These are phyloP conservation scores for Fermentozyma sake DNA, from an alignment of 1,139 yeast species.

Conservation along the genomic window DNA sequence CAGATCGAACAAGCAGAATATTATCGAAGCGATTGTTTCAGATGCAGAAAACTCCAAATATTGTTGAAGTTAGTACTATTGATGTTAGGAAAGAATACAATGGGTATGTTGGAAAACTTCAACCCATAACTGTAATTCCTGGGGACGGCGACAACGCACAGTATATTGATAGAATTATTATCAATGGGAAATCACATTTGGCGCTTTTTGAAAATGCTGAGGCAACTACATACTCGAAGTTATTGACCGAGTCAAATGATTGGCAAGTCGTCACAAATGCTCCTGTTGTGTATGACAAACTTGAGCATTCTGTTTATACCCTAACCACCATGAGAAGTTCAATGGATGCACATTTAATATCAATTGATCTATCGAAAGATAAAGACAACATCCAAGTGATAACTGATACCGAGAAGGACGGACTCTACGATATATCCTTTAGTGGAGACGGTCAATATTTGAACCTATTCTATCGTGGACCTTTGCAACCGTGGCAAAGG, in stretches of 20 bases:
- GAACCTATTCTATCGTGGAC: constrained; percentile 56
- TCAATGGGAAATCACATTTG: constrained; percentile 61
- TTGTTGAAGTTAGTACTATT: constrained; percentile 15
- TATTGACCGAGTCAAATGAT: constrained; percentile 50
- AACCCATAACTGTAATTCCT: constrained; percentile 28
- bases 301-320: constrained; percentile 55
- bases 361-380: constrained; percentile 16
- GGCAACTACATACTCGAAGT: constrained; percentile 36
- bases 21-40: constrained; percentile 55
- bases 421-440: constrained; percentile 33
- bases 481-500: constrained; percentile 61
- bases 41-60: constrained; percentile 21
- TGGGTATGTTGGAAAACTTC: constrained; percentile 54
- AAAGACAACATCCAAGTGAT: constrained; percentile 11
- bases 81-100: constrained; percentile 42
- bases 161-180: constrained; percentile 71
- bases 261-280: constrained; percentile 70
- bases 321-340: constrained; percentile 55
- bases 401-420: constrained; percentile 22
- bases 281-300: constrained; percentile 49
- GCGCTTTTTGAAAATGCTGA: constrained; percentile 56
- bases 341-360: constrained; percentile 48
- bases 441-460: constrained; percentile 56
- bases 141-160: constrained; percentile 39
- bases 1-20: constrained; percentile 67